Evolutionary conservation across 352 stramenopile genomes (phyloP).

Genomic region (Phytophthora sansomeana): DNA sequence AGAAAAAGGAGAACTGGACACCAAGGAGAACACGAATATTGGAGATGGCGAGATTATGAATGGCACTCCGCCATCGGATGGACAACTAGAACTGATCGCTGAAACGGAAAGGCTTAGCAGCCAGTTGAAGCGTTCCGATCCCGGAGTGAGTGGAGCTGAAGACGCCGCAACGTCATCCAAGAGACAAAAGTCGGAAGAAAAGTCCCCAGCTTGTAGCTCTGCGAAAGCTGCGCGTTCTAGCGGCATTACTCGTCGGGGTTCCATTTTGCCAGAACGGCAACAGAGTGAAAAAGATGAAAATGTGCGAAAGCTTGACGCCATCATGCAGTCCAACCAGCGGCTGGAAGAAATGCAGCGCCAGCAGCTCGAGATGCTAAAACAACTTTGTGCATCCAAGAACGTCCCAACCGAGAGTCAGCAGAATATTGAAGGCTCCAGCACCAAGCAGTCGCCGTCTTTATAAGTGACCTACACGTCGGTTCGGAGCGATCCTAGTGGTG

Average conservation of each 20-base stretch:
- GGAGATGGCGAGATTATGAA: background rate
- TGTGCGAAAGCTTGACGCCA: conserved; percentile 17
- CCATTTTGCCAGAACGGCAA: conserved; percentile 16
- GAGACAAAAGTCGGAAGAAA: conserved; percentile 14
- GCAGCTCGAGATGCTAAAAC: conserved; percentile 30
- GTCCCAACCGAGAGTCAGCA: background rate
- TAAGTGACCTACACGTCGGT: background rate
- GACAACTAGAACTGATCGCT: background rate
- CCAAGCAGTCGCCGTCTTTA: background rate
- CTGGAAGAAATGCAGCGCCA: conserved; percentile 34
- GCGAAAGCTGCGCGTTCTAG: background rate
- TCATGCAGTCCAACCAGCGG: conserved; percentile 22
- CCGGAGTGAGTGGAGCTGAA: background rate
- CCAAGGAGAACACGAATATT: background rate
- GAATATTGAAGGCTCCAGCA: background rate
- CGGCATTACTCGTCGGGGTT: background rate
- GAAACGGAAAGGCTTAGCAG: background rate
- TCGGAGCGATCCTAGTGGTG: background rate
- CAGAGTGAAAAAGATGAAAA: conserved; percentile 10
- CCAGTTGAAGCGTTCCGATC: background rate
- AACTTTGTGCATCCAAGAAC: conserved; percentile 23
- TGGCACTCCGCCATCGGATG: background rate
- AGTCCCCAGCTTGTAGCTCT: no score
- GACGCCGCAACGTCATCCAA: background rate
- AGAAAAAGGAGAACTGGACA: conserved; percentile 7